Conservation (phyloP, 1,139 yeast species). For the Lodderomyces elongisporus region DNA sequence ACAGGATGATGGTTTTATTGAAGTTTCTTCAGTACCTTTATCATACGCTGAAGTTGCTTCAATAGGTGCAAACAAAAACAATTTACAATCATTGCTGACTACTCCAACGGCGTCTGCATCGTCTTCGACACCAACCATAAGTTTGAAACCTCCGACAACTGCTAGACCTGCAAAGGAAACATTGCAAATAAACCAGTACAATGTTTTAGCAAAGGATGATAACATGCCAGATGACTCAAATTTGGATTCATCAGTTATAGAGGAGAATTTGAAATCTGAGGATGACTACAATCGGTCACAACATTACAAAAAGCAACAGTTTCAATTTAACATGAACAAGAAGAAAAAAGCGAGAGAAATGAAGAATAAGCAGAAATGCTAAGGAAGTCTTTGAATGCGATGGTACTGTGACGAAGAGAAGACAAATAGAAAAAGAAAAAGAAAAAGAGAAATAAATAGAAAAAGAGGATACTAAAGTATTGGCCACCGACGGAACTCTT, state of each 20-base stretch:
- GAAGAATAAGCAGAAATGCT: slow-evolving; percentile 1
- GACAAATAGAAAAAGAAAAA: not conserved
- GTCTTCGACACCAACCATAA: slow-evolving; percentile 2
- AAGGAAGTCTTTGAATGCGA: not conserved
- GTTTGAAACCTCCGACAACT: too few species aligned
- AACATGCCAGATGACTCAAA: too few species aligned
- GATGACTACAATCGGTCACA: slow-evolving; percentile 11
- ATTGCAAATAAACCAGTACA: too few species aligned
- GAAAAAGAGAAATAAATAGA: too few species aligned
- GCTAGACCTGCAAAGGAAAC: too few species aligned
- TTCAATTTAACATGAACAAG: slow-evolving; percentile 13
- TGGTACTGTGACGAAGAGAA: not conserved
- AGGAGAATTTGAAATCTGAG: slow-evolving; percentile 10
- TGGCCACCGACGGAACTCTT: too few species aligned
- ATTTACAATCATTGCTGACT: slow-evolving; percentile 1
- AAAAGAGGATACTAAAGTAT: too few species aligned
- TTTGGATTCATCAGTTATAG: not conserved
- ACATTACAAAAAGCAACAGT: slow-evolving; percentile 12
- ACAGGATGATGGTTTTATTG: slow-evolving; percentile 32
- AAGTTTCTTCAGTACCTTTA: slow-evolving; percentile 32
- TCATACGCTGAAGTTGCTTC: slow-evolving; percentile 45
- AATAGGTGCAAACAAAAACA: slow-evolving; percentile 18
- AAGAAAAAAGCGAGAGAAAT: slow-evolving; percentile 9
- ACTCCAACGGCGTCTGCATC: not conserved
- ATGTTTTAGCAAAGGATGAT: too few species aligned